phyloP scores from a whole-genome alignment of 1,139 yeast genomes.

The Kurtzmaniella quercitrusa region DNA sequence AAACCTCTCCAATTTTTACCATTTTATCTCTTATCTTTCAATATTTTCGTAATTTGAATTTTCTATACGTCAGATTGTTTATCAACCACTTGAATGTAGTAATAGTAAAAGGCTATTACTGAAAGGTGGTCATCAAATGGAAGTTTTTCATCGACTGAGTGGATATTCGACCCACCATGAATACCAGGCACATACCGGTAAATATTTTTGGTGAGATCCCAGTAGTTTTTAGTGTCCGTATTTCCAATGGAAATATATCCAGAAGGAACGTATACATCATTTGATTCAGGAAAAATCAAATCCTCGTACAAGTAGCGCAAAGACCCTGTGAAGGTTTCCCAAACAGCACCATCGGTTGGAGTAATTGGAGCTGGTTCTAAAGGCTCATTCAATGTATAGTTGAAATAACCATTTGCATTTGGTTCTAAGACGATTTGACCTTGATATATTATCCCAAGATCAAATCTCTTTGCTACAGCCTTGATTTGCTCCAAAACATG shows the following conservation, averaged over 20 bases:
- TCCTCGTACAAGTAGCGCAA: constrained; percentile 55
- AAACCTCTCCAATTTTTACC: too few species aligned
- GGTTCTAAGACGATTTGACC: constrained; percentile 26
- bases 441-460: constrained; percentile 42
- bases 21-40: not conserved
- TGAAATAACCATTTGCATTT: constrained; percentile 43
- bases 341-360: constrained; percentile 42
- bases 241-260: constrained; percentile 36
- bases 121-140: constrained; percentile 22
- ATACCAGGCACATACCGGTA: constrained; percentile 33
- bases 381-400: constrained; percentile 28
- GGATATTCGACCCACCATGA: constrained; percentile 17
- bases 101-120: constrained; percentile 33
- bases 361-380: constrained; percentile 62
- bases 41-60: too few species aligned
- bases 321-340: constrained; percentile 55
- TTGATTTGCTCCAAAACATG: constrained; percentile 34
- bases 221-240: constrained; percentile 40
- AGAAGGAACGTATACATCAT: constrained; percentile 26
- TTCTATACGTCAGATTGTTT: constrained; percentile 7
- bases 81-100: constrained; percentile 34
- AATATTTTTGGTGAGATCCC: constrained; percentile 37
- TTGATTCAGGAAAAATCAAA: constrained; percentile 26
- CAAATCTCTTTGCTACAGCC: constrained; percentile 40
- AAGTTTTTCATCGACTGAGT: constrained; percentile 33